Percentiles rank a stretch among this genome's conserved stretches.
phyloP scores from a whole-genome alignment of 2,329 filamentous ascomycete genomes.

The Boeremia lycopersici region DNA sequence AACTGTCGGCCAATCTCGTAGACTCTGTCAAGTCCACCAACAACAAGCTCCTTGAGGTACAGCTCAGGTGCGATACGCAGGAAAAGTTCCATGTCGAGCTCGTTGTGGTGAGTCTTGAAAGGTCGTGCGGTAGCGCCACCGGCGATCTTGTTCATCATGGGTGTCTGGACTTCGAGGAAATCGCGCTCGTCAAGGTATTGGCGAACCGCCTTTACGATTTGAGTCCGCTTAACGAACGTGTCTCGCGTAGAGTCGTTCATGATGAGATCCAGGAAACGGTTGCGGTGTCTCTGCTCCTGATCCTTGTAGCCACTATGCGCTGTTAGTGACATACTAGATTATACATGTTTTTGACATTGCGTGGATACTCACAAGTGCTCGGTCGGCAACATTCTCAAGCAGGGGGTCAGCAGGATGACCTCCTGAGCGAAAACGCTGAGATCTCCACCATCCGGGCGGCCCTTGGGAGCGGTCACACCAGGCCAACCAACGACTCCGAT shows the following conservation, averaged over 20 bases:
- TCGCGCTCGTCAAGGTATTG: conserved; percentile 85
- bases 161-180: conserved; percentile 91
- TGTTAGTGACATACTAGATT: background rate
- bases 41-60: conserved; percentile 94
- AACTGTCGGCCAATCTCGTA: conserved; percentile 97
- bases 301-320: conserved; percentile 77
- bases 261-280: conserved; percentile 93
- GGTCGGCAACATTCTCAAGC: conserved; percentile 85
- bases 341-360: background rate
- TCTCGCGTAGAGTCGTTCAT: conserved; percentile 90
- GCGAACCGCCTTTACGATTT: conserved; percentile 88
- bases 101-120: conserved; percentile 95
- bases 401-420: conserved; percentile 84
- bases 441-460: conserved; percentile 65
- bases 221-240: conserved; percentile 82
- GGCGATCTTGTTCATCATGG: conserved; percentile 95
- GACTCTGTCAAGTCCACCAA: conserved; percentile 91
- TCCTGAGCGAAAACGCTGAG: conserved; percentile 91
- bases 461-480: conserved; percentile 87
- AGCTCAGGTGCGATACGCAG: conserved; percentile 95
- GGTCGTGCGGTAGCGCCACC: conserved; percentile 95
- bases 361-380: conserved; percentile 45
- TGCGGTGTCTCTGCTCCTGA: conserved; percentile 88
- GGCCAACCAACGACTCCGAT: conserved; percentile 87
- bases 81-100: conserved; percentile 91